Evolutionary conservation across 345 rosid species (phyloP), one percentile per base, ranked within the genome.

Genomic region (Gossypium ekmanianum): DNA sequence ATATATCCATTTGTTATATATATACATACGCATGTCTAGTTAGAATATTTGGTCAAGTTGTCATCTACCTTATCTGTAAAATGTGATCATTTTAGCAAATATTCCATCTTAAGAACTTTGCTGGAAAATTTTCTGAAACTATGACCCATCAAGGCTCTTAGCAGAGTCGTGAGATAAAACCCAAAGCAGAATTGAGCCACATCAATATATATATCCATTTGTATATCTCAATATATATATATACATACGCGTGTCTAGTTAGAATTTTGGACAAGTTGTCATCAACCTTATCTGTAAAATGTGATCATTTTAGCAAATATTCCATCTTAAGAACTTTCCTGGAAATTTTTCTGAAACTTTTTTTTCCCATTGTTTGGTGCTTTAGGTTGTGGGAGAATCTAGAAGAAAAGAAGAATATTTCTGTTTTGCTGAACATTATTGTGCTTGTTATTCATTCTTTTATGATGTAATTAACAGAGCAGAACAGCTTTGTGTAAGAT

Each of bases 381-480:
- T 50, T 45, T 69, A 94, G 97, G 94, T 92, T 67, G 85, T 93
- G 4, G 97, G 98, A 73, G 98, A 93, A 84, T 93, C 97, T 16
- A 84, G 88, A 72, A 88, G 85, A 83, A 89, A 89, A 81, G 99
- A 91, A 85, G 96, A 93, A 82, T 93, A 95, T 78, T 81, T 85
- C 45, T 93, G 98, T 78, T 89, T 93, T 71, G 82, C 96, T 0
- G 90, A 87, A 79, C 82, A 88, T 66, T 90, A 87, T 74, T 91
- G 99, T 74, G 96, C 88, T 79, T 91, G 99, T 72, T 93, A 90
- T 68, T 90, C 97, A 24, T 92, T 94, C 88, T 91, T 91, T 77
- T 93, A 93, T 59, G 99, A 93, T 78, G 84, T 79, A 52, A 97
- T 91, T 57, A 94, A 88, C 86, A 84, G 87, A 81, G 97, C 94